Evolutionary conservation across 2,329 filamentous ascomycete species (phyloP).

Genomic region (Pseudogymnoascus sp.): DNA sequence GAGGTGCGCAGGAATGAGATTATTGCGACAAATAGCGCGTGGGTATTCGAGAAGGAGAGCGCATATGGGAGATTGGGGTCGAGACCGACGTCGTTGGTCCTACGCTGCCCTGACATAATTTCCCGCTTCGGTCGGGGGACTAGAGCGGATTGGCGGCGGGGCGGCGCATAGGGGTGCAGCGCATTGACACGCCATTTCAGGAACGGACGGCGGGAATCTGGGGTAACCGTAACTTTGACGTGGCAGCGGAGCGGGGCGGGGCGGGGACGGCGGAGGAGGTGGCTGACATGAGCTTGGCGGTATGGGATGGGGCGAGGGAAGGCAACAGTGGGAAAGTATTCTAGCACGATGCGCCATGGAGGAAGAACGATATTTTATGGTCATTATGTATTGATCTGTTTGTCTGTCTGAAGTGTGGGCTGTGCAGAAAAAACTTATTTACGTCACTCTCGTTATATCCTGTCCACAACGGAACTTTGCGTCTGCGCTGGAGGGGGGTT

Average conservation of each 20-base stretch:
- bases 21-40: no score
- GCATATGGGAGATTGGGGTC: no score
- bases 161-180: background rate
- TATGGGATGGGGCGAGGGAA: background rate
- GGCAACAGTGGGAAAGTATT: background rate
- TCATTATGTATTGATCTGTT: constrained; percentile 11
- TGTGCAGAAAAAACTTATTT: constrained; percentile 10
- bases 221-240: background rate
- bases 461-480: background rate
- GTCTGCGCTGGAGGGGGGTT: background rate
- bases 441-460: constrained; percentile 11
- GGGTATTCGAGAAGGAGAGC: no score
- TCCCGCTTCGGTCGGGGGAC: background rate
- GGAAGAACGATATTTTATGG: background rate
- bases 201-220: background rate
- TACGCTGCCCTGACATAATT: background rate
- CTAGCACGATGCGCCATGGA: no score
- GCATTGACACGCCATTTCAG: constrained; percentile 2
- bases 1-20: background rate
- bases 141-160: background rate
- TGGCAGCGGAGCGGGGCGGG: constrained; percentile 1
- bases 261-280: background rate
- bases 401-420: background rate
- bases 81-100: no score
- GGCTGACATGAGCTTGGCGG: background rate